Evolutionary conservation across 306 rosid species (phyloP).

Genomic region (Fagus sylvatica): DNA sequence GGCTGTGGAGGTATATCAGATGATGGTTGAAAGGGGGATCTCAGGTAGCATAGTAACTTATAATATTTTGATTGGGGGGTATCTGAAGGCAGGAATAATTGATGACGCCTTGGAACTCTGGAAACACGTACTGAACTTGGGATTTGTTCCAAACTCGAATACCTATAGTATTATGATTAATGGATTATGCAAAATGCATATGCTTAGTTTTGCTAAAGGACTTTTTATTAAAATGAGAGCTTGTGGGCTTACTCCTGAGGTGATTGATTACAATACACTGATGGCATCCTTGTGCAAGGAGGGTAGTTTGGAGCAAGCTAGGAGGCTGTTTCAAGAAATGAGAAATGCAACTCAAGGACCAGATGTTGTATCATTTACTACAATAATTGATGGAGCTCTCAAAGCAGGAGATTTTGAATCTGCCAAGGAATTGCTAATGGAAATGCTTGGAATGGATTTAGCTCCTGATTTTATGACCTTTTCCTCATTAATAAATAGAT

Average conservation of each 20-base stretch:
- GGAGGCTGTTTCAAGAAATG: slow-evolving; percentile 63
- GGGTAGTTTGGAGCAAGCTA: slow-evolving; percentile 73
- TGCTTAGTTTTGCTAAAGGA: slow-evolving; percentile 72
- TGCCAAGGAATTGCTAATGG: slow-evolving; percentile 51
- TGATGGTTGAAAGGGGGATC: slow-evolving; percentile 60
- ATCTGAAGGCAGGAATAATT: slow-evolving; percentile 45
- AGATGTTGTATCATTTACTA: slow-evolving; percentile 62
- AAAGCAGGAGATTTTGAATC: slow-evolving; percentile 61
- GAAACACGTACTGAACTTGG: slow-evolving; percentile 51
- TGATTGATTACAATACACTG: slow-evolving; percentile 55
- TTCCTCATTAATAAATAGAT: slow-evolving; percentile 58
- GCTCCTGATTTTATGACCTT: slow-evolving; percentile 59
- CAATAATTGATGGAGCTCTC: slow-evolving; percentile 62
- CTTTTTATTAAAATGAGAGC: slow-evolving; percentile 53
- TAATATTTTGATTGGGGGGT: slow-evolving; percentile 62
- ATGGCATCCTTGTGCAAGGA: slow-evolving; percentile 70
- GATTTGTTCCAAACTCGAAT: slow-evolving; percentile 50
- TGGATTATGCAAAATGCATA: slow-evolving; percentile 80
- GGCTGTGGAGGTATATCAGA: slow-evolving; percentile 49
- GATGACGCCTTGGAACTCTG: slow-evolving; percentile 52
- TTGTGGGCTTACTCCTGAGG: slow-evolving; percentile 57
- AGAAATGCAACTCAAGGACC: slow-evolving; percentile 43
- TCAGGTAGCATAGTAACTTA: slow-evolving; percentile 49
- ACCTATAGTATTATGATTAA: slow-evolving; percentile 62
- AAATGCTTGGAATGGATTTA: slow-evolving; percentile 58